These are phyloP conservation scores for Evansstolkia leycettana DNA, from an alignment of 495 filamentous ascomycete genomes.

Conservation along the genomic window DNA sequence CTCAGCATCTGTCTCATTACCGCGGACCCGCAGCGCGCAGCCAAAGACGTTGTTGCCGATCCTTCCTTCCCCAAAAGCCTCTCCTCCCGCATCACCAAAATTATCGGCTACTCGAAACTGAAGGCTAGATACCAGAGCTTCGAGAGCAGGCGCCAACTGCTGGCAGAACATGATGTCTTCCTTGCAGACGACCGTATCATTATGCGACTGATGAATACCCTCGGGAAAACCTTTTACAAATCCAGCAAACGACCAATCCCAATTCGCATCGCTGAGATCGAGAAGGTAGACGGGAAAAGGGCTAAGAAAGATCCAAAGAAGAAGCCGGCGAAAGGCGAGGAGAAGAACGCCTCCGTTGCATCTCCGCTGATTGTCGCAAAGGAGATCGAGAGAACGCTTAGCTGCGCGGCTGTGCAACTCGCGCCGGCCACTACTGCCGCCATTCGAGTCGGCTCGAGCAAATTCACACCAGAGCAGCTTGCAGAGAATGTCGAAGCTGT, in stretches of 20 bases:
- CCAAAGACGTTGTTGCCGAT: constrained; percentile 75
- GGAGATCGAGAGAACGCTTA: constrained; percentile 60
- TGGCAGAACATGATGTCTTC: constrained; percentile 75
- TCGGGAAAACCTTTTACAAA: constrained; percentile 85
- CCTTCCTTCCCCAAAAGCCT: constrained; percentile 63
- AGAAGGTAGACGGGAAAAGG: constrained; percentile 56
- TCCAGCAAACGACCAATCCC: constrained; percentile 78
- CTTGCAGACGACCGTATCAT: constrained; percentile 75
- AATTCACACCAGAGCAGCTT: constrained; percentile 60
- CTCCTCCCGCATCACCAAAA: constrained; percentile 58
- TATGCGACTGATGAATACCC: constrained; percentile 56
- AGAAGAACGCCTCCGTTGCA: constrained; percentile 28
- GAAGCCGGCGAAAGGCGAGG: constrained; percentile 19
- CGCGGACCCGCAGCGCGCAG: constrained; percentile 73
- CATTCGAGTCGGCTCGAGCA: constrained; percentile 59
- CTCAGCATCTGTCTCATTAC: constrained; percentile 73
- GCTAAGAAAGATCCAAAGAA: constrained; percentile 38
- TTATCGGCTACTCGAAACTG: constrained; percentile 75
- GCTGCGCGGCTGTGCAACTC: constrained; percentile 61
- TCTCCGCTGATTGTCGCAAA: constrained; percentile 45
- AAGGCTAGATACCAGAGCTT: constrained; percentile 75
- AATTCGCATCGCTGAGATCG: constrained; percentile 52
- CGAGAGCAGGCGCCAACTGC: constrained; percentile 75
- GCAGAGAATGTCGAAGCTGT: constrained; percentile 69
- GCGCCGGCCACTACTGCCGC: constrained; percentile 51